Base-by-base conservation (phyloP, 73 alveolate genomes). In the Effrenium voratum region DNA sequence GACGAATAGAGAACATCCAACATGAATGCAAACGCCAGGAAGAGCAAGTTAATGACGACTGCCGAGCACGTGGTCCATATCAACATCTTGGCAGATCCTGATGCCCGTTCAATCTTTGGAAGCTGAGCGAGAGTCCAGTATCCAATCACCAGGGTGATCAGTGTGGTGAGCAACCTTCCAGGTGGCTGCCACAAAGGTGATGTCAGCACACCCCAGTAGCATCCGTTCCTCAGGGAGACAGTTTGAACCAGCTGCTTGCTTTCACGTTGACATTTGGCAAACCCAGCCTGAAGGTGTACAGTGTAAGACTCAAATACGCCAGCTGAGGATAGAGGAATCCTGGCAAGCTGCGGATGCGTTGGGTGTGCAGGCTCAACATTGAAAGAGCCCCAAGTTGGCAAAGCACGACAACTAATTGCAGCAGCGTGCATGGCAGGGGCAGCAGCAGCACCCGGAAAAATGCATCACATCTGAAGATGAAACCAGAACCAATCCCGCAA, bases 101-200 rank as follows among this genome's bases (percentile, higher is more conserved):
- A 36, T 2, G 95, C 47, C 1, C 82, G 83, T 38, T 87, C 95
- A 13, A 87, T 47, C 6, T 84, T 63, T 24, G 95, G 95, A 68
- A 87, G 50, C 34, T 63, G 80, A 10, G 70, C 6, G 30, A 87
- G 95, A 26, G 44, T n/a, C 95, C 82, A 87, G 84, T 59, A 87
- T 19, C 84, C 83, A 16, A 87, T 66, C 40, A 87, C 50, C 50
- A 87, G 84, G 84, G 63, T 55, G 19, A 87, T 24, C 28, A 76
- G 86, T 40, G 55, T 40, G 59, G 15, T 36, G 41, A 44, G 88
- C 88, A 44, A 26, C 15, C 95, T 84, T 44, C 95, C 95, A 8
- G 95, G 43, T 5, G 95, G 95, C 68, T 87, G 84, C 95, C 95
- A 87, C 34, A 87, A 46, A 19, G 95, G 84, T 28, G 95, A 63